Evolutionary conservation across 2,329 filamentous ascomycete genomes (phyloP).

Genomic region (Fusarium phyllophilum): DNA sequence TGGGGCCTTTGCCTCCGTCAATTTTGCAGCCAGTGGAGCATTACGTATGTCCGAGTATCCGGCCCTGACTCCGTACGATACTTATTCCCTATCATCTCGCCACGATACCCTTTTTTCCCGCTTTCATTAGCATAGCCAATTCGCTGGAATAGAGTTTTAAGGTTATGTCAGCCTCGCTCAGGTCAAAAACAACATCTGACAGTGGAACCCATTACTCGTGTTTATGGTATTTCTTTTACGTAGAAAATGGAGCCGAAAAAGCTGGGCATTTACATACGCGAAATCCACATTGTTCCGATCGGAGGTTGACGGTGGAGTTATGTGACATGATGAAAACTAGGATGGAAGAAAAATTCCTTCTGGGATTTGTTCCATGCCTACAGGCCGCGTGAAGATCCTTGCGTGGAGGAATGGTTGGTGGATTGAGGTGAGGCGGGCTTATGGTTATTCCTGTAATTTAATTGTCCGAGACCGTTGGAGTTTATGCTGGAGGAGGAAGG

Average conservation of each 20-base stretch:
- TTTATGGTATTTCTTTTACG: slow-evolving; percentile 39
- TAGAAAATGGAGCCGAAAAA: slow-evolving; percentile 35
- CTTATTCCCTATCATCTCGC: too few relatives aligned
- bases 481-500: neutral
- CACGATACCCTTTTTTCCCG: too few relatives aligned
- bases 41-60: neutral
- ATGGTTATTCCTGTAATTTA: neutral
- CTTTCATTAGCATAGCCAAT: too few relatives aligned
- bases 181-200: neutral
- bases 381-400: slow-evolving; percentile 5
- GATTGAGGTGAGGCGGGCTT: neutral
- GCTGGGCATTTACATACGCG: slow-evolving; percentile 28
- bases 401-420: neutral
- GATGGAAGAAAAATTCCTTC: slow-evolving; percentile 7
- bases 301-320: slow-evolving; percentile 17
- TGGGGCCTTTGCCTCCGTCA: slow-evolving; percentile 15
- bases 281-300: slow-evolving; percentile 25
- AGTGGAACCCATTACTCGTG: slow-evolving; percentile 16
- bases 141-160: neutral
- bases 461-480: neutral
- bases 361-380: slow-evolving; percentile 8
- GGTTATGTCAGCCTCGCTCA: neutral
- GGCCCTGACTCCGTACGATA: neutral
- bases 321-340: slow-evolving; percentile 29
- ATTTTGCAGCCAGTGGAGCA: neutral